Percentiles rank a stretch among this genome's conserved stretches.
Conservation (phyloP, 2,329 filamentous ascomycete species). For the Fusarium papillatum region DNA sequence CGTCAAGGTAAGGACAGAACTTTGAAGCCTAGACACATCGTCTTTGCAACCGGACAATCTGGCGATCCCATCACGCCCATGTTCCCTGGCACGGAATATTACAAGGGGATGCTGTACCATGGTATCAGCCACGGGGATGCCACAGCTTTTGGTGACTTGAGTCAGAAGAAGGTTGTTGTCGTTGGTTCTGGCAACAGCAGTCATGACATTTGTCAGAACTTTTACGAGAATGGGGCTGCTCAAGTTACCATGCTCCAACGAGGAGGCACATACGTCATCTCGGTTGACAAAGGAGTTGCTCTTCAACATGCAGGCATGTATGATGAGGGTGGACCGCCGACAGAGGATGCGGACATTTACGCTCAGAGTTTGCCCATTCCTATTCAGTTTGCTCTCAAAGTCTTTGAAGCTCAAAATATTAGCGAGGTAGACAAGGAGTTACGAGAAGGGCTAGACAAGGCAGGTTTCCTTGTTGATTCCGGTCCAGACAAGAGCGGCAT, state of each 20-base stretch:
- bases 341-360: conserved; percentile 64
- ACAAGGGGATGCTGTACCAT: conserved; percentile 41
- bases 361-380: conserved; percentile 22
- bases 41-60: conserved; percentile 22
- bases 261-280: conserved; percentile 63
- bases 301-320: conserved; percentile 57
- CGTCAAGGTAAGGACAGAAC: conserved; percentile 4
- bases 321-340: conserved; percentile 53
- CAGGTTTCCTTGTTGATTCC: conserved; percentile 68
- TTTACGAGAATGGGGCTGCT: conserved; percentile 59
- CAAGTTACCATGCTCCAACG: conserved; percentile 68
- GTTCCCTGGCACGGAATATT: neutral
- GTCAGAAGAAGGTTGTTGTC: conserved; percentile 58
- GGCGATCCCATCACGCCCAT: conserved; percentile 14
- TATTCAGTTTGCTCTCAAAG: conserved; percentile 56
- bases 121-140: conserved; percentile 47
- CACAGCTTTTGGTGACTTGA: conserved; percentile 23
- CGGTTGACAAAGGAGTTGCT: conserved; percentile 50
- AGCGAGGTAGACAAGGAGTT: conserved; percentile 53
- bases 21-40: conserved; percentile 4
- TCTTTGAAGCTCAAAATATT: conserved; percentile 56
- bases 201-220: conserved; percentile 65
- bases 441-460: conserved; percentile 59
- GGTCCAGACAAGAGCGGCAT: conserved; percentile 67
- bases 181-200: conserved; percentile 63